Base-by-base conservation (phyloP, 495 filamentous ascomycete species). In the Penicillium flavigenum region DNA sequence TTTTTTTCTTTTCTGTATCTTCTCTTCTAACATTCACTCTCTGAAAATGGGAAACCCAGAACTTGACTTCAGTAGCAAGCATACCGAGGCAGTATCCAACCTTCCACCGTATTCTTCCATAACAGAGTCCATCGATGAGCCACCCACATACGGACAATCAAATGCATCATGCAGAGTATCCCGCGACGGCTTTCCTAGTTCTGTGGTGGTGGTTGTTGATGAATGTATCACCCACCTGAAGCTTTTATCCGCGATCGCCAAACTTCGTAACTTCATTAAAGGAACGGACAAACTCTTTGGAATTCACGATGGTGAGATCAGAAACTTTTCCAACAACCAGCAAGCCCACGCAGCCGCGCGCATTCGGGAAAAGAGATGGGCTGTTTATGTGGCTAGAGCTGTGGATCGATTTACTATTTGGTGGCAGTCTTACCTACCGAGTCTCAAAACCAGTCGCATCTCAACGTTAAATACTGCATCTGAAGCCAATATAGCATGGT, bases 351-450 rank as follows among this genome's bases (percentile, higher is more conserved):
- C 48, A 22, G 47, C 53, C 5, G 81, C 80, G 38, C 71, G 73
- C 32, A 78, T 92, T 32, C 75, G 83, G 32, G 88, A 95, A 73
- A 92, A 92, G 73, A 77, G 89, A 66, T 96, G 91, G 91, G 82
- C 82, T 4, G 66, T 92, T 29, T 94, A 88, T 64, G 78, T 91
- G 19, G 81, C 86, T 16, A 79, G 85, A 47, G 91, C 91, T 16
- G 88, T 84, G 0, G 84, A 88, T 14, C 78, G 91, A 20, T 96
- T 91, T 66, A 76, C 84, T 46, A 66, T 68, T 3, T 96, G 91
- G 91, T 91, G 88, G 85, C 63, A 74, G 11, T 47, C 31, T 12
- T 66, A 56, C 39, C 26, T 74, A 8, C 58, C 56, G 19, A 45
- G 27, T 22, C 55, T 57, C 12, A 49, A 56, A 8, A 14, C 6